Percentiles rank a stretch among this genome's conserved stretches.
These are phyloP conservation scores for Zygoascus meyerae DNA, from an alignment of 1,139 yeast genomes.

Conservation along the genomic window DNA sequence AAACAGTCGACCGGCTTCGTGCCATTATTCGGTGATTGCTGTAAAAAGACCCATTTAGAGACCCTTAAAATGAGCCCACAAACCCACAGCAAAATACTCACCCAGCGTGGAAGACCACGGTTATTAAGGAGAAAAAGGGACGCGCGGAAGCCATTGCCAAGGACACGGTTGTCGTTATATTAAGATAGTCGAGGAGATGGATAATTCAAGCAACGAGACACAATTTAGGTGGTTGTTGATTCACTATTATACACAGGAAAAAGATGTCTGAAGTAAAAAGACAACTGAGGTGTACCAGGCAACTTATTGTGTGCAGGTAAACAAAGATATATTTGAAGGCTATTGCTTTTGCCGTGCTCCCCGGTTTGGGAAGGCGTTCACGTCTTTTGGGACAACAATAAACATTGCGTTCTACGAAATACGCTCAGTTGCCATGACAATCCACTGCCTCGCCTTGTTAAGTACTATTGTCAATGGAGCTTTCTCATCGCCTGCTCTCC, in stretches of 20 bases:
- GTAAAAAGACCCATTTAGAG: too few relatives aligned
- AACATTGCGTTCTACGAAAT: slow-evolving; percentile 5
- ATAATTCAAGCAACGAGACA: neutral
- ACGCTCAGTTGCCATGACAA: slow-evolving; percentile 3
- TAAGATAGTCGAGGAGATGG: slow-evolving; percentile 1
- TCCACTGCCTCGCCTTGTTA: too few relatives aligned
- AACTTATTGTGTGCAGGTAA: slow-evolving; percentile 1
- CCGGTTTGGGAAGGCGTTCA: slow-evolving; percentile 2
- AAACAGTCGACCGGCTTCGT: too few relatives aligned
- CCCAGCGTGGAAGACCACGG: slow-evolving; percentile 26
- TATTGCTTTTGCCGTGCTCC: neutral
- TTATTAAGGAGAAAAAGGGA: slow-evolving; percentile 16
- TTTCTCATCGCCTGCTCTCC: too few relatives aligned
- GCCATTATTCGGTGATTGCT: too few relatives aligned
- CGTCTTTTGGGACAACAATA: slow-evolving; percentile 6
- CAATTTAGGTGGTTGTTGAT: neutral
- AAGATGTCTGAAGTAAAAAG: slow-evolving; percentile 1
- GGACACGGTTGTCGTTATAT: slow-evolving; percentile 2
- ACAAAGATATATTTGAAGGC: slow-evolving; percentile 7
- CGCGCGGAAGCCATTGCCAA: slow-evolving; percentile 15
- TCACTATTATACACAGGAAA: slow-evolving; percentile 1
- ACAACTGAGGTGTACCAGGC: neutral
- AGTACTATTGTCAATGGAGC: too few relatives aligned
- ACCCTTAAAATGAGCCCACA: neutral
- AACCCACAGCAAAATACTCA: slow-evolving; percentile 12